Base-by-base conservation (phyloP, 371 early-diverging fungal genomes). In the Apophysomyces trapeziformis region DNA sequence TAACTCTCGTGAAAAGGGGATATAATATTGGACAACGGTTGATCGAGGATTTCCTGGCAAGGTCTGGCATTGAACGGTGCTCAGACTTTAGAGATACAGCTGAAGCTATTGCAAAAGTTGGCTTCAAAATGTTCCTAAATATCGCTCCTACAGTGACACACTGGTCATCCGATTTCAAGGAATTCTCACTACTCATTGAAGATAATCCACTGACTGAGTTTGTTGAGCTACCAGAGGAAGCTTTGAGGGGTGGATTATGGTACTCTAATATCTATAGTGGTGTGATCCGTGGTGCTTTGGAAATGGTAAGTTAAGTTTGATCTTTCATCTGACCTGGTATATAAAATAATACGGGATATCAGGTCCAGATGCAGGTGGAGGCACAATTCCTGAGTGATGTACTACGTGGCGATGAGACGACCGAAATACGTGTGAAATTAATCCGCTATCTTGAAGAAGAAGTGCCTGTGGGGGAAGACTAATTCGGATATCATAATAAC, bases 181-280 rank as follows among this genome's bases (percentile, higher is more conserved):
- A 95, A 70, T 98, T 96, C 68, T 93, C 94, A 12, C 79, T 99
- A 32, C 70, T 94, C 0, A 76, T 99, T 57, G 97, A 97, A 16
- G 97, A 98, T 44, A 98, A 99, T 70, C 98, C 98, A 9, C 77
- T 99, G 64, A 88, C 95, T 60, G 98, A 98, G 71, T 96, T 89
- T 79, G 93, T 93, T 47, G 92, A 94, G 68, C 75, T 93, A 61
- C 91, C 93, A 11, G 85, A 85, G 21, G 93, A 93, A 68, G 93
- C 93, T 0, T 69, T 89, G n/a, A 77, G 85, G 56, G 91, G 88
- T 14, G 95, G 92, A 35, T 80, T 99, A 66, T 97, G 95, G 95
- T 99, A 96, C 74, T 95, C 96, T 14, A 98, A 99, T 68, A 88
- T 97, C 37, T 85, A 96, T 57, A 95, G 95, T 70, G 99, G 98